A percentile compares a stretch with the other conserved stretches of the same genome.
These are phyloP conservation scores for Arabidopsis thaliana DNA, from an alignment of 345 rosid genomes.

Conservation along the genomic window DNA sequence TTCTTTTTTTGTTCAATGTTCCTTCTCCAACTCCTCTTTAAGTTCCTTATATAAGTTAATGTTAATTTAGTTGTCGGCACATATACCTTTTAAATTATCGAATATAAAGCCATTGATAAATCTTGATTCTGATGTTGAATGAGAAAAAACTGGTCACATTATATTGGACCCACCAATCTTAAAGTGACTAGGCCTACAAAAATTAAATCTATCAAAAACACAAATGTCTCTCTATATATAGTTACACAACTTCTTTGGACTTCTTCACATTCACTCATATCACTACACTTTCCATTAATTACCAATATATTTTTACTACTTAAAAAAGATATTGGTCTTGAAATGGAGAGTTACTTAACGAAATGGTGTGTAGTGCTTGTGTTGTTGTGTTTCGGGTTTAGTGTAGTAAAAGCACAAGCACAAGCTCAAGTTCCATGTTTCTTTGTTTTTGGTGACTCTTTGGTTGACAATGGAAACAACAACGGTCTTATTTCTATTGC, in stretches of 20 bases:
- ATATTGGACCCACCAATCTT: slow-evolving; percentile 38
- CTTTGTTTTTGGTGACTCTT: slow-evolving; percentile 91
- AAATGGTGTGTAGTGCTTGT: slow-evolving; percentile 39
- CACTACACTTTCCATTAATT: slow-evolving; percentile 32
- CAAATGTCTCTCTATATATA: slow-evolving; percentile 34
- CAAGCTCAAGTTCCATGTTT: slow-evolving; percentile 71
- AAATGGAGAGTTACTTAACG: slow-evolving; percentile 42
- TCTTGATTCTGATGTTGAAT: slow-evolving; percentile 19
- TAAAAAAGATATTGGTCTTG: neutral
- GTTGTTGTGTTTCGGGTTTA: slow-evolving; percentile 38
- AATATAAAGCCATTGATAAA: neutral
- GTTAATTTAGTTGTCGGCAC: slow-evolving; percentile 36
- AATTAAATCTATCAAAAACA: neutral
- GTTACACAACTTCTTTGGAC: slow-evolving; percentile 17
- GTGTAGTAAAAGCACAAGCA: slow-evolving; percentile 36
- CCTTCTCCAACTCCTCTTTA: neutral
- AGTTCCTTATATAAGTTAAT: neutral
- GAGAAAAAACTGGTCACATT: neutral
- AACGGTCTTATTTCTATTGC: slow-evolving; percentile 74
- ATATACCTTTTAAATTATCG: neutral
- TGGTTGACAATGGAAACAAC: slow-evolving; percentile 93
- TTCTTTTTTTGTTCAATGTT: neutral
- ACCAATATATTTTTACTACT: slow-evolving; percentile 19
- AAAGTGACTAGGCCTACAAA: slow-evolving; percentile 30
- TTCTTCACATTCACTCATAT: slow-evolving; percentile 30